Base-by-base conservation (phyloP, 345 rosid species). In the Aquilaria malaccensis region DNA sequence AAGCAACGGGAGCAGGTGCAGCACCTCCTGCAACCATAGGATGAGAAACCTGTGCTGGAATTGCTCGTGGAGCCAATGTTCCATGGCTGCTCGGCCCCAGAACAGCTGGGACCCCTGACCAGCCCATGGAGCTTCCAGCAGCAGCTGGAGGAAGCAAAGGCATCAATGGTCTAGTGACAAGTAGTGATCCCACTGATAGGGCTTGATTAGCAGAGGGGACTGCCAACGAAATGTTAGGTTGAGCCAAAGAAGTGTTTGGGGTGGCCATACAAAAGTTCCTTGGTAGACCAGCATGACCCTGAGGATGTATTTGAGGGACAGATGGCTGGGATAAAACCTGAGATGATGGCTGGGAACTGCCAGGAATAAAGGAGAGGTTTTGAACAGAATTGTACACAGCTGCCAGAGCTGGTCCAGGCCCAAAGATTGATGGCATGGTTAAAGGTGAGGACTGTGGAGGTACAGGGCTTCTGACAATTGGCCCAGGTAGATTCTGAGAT, bases 191-290 rank as follows among this genome's bases (percentile, higher is more conserved):
- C 13, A 56, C n/a, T 63, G 73, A 69, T 54, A 70, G 79, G 13
- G 73, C 62, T 61, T 72, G 95, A 83, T 60, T 77, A 55, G 63
- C 85, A 60, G 71, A 75, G 47, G 77, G 74, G 55, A 54, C 57
- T 52, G 58, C 54, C 45, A 74, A 59, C 13, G 72, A 63, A 72
- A 67, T 53, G 32, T 69, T 65, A 33, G 67, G 66, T 68, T 76
- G 81, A 64, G 58, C 55, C 49, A 82, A 60, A 0, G 74, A 66
- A 67, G 74, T 77, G 69, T 71, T 91, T 3, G 76, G 70, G 67
- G 72, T 52, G 13, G 68, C 74, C 61, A 64, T 50, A 30, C 73
- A 66, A 67, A 74, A 76, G 45, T 77, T 76, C 79, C 79, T 75
- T 10, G 79, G 74, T 14, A 68, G 67, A 63, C 66, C 75, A 33